Percentiles rank a stretch among this genome's conserved stretches.
phyloP scores from a whole-genome alignment of 2,329 filamentous ascomycete genomes.

The Neonectria sp. region DNA sequence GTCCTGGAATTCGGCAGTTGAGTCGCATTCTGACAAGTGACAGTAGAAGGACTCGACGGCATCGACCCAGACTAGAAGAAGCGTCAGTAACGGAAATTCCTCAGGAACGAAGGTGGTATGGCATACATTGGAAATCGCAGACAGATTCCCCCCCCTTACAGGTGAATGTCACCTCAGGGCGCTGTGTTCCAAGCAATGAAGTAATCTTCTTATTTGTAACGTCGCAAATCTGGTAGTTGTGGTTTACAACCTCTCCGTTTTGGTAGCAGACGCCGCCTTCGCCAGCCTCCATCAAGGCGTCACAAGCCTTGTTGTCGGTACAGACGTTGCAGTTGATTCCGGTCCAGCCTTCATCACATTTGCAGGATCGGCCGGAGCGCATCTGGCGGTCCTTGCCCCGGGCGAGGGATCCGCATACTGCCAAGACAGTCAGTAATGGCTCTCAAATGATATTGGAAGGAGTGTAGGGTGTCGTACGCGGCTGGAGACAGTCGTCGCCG shows the following conservation, averaged over 20 bases:
- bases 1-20: slow-evolving; percentile 77
- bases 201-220: slow-evolving; percentile 97
- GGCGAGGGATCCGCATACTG: slow-evolving; percentile 88
- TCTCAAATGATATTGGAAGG: neutral
- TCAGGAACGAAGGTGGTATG: neutral
- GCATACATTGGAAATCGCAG: slow-evolving; percentile 95
- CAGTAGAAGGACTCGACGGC: slow-evolving; percentile 97
- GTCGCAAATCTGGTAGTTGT: slow-evolving; percentile 98
- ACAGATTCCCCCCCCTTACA: slow-evolving; percentile 82
- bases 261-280: slow-evolving; percentile 93
- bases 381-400: slow-evolving; percentile 85
- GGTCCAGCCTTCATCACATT: slow-evolving; percentile 93
- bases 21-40: slow-evolving; percentile 85
- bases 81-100: slow-evolving; percentile 26
- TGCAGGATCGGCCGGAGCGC: slow-evolving; percentile 79
- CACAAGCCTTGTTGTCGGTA: slow-evolving; percentile 84
- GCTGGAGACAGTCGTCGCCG: slow-evolving; percentile 92
- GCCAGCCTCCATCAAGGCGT: slow-evolving; percentile 87
- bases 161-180: slow-evolving; percentile 94
- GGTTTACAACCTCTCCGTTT: slow-evolving; percentile 89
- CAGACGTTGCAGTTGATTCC: slow-evolving; percentile 99
- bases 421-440: slow-evolving; percentile 27
- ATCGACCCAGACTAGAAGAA: slow-evolving; percentile 87
- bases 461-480: slow-evolving; percentile 65
- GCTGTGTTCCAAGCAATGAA: slow-evolving; percentile 85